phyloP scores from a whole-genome alignment of 768 basidiomycete species.

The Leccinum rimulosum region DNA sequence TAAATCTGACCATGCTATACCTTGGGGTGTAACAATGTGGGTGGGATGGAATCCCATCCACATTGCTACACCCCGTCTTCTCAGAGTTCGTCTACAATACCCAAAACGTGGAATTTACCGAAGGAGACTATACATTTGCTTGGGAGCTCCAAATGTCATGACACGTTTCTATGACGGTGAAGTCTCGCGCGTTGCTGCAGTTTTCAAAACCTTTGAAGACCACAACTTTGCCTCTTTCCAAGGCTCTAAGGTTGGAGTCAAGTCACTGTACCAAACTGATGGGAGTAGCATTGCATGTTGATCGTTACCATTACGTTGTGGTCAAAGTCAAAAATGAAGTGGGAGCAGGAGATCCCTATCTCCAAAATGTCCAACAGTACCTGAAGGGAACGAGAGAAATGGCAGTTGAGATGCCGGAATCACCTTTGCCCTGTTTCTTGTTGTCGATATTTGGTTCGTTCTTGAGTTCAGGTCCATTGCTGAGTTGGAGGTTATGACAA shows the following conservation, averaged over 20 bases:
- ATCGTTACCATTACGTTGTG: not conserved
- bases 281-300: no score
- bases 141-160: not conserved
- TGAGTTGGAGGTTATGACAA: no score
- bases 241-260: no score
- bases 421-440: no score
- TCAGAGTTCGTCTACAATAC: not conserved
- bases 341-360: conserved; percentile 23
- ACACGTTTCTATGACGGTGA: not conserved
- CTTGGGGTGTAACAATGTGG: not conserved
- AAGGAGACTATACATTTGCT: not conserved
- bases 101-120: not conserved
- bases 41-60: not conserved
- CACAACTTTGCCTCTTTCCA: no score
- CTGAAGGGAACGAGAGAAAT: conserved; percentile 14
- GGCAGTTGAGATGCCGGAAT: not conserved
- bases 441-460: not conserved
- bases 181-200: no score
- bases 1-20: not conserved
- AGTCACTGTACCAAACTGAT: no score
- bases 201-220: no score
- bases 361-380: conserved; percentile 23
- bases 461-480: not conserved
- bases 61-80: not conserved
- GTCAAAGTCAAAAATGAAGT: conserved; percentile 24